Evolutionary conservation across 192 early-diverging fungal genomes (phyloP).

Genomic region (Umbelopsis ramanniana): DNA sequence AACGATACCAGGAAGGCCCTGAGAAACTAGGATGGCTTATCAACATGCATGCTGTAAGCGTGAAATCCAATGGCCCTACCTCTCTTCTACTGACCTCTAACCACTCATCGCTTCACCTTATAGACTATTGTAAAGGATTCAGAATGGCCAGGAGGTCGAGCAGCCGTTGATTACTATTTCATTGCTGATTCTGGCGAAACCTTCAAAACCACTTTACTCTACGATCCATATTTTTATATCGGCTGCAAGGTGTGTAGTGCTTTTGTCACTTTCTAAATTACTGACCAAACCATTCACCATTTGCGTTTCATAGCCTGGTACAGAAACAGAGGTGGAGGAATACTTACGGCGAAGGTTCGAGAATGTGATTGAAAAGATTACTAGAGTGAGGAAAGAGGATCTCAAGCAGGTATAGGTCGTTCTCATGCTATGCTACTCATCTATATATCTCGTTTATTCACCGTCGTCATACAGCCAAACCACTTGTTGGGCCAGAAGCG

Average conservation of each 20-base stretch:
- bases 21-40: conserved; percentile 89
- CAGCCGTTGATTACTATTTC: conserved; percentile 93
- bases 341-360: conserved; percentile 77
- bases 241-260: conserved; percentile 66
- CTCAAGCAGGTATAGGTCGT: conserved; percentile 65
- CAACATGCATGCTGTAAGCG: conserved; percentile 88
- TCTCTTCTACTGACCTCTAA: background rate
- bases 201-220: conserved; percentile 87
- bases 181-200: conserved; percentile 84
- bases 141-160: conserved; percentile 65
- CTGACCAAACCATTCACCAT: background rate
- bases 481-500: conserved; percentile 81
- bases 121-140: conserved; percentile 69
- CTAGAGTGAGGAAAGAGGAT: conserved; percentile 79
- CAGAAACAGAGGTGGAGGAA: conserved; percentile 85
- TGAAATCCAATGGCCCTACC: background rate
- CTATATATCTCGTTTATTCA: no score
- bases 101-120: conserved; percentile 19
- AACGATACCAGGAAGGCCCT: conserved; percentile 72
- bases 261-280: background rate
- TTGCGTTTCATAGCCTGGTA: conserved; percentile 54
- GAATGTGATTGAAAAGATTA: conserved; percentile 64
- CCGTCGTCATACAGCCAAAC: conserved; percentile 72
- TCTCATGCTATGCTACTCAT: no score
- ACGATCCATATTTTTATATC: conserved; percentile 92